Conservation (phyloP, 192 early-diverging fungal species). For the Coemansia sp. region DNA sequence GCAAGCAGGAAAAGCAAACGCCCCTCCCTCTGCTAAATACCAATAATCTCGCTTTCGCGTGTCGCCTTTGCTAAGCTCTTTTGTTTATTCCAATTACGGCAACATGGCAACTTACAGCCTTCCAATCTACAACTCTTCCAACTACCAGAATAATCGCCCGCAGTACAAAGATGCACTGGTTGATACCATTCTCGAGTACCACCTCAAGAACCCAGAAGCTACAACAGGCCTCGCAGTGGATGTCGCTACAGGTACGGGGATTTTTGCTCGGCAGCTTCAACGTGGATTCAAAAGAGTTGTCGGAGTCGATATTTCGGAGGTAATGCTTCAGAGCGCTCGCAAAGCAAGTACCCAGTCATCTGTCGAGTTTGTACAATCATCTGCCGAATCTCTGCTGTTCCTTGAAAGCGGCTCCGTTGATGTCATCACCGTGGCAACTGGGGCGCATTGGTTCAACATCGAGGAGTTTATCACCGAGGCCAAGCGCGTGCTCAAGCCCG, state of each 20-base stretch:
- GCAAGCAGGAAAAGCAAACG: not conserved
- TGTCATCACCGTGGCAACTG: constrained; percentile 43
- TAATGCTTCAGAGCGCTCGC: constrained; percentile 44
- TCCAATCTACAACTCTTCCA: constrained; percentile 18
- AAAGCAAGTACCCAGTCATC: not conserved
- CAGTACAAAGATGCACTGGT: constrained; percentile 31
- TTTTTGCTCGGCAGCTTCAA: constrained; percentile 42
- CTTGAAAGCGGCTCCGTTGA: constrained; percentile 28
- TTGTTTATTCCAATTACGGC: not conserved
- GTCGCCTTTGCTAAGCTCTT: not conserved
- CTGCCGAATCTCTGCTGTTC: constrained; percentile 30
- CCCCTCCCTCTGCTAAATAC: too few relatives aligned
- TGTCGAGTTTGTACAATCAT: constrained; percentile 29
- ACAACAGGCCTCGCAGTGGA: constrained; percentile 41
- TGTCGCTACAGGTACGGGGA: constrained; percentile 52
- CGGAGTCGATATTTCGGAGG: constrained; percentile 40
- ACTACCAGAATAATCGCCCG: constrained; percentile 40
- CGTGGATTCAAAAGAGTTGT: constrained; percentile 26
- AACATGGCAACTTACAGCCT: constrained; percentile 37
- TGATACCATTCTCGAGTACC: constrained; percentile 27
- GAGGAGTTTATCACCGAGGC: constrained; percentile 31
- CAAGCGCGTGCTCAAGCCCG: constrained; percentile 43
- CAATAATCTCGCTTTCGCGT: not conserved
- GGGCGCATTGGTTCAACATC: constrained; percentile 45
- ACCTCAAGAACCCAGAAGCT: constrained; percentile 27